Base-by-base conservation (phyloP, 2,329 filamentous ascomycete genomes). In the Ambrosiella beaveri region DNA sequence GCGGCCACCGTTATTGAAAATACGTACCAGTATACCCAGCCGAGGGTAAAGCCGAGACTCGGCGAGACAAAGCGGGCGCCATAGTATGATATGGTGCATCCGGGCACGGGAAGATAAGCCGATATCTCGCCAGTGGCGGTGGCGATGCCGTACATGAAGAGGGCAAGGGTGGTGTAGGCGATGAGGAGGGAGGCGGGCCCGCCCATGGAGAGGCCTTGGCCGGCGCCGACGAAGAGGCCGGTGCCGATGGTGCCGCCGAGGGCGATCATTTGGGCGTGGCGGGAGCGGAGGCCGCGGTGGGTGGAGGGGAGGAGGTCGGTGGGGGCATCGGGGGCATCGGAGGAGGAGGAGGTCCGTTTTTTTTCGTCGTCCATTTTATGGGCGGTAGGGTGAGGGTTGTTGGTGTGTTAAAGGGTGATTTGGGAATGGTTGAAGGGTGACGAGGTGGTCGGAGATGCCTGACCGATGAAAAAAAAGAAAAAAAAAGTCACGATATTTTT, bases 91-190 rank as follows among this genome's bases (percentile, higher is more conserved):
- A 66, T 63, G 7, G 63, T 62, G 12, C 56, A 53, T 7, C 64
- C 59, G 13, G 57, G 58, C 3, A 63, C 57, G 7, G 62, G 65
- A 7, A 68, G 56, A 54, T 67, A 65, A 1, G 67, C 64, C 1
- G 62, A 63, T 36, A 68, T 61, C 58, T 71, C 69, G 50, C 65
- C 66, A 54, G 69, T 65, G 41, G 65, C 66, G 41, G 69, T 68
- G 71, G 81, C 79, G 62, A 80, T 75, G 38, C 73, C 74, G 66
- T 73, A 80, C 44, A 81, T 74, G 55, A 80, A 73, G 7, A 75
- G 70, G 54, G 76, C 77, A 59, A 79, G 71, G 47, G 75, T 70
- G 36, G 71, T 64, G 62, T 75, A 77, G 7, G 72, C 71, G 47
- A 74, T 68, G 19, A 77, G 65, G 5, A 74, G 69, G 54, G 67